phyloP scores from a whole-genome alignment of 2,329 filamentous ascomycete species.

The Monosporascus cannonballus region DNA sequence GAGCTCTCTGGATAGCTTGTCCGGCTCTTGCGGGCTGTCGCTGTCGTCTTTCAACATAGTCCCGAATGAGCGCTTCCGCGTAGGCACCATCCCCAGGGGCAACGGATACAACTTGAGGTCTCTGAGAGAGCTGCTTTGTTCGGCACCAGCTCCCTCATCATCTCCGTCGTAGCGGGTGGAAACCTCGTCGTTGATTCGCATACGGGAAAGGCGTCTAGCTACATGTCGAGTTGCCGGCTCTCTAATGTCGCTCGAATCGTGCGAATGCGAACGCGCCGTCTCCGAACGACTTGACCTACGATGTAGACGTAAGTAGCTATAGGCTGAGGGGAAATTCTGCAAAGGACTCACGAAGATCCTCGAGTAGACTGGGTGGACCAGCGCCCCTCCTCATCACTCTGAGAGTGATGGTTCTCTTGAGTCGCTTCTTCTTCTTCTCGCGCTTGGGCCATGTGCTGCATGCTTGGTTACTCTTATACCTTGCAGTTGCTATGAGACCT shows the following conservation, averaged over 20 bases:
- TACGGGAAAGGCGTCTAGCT: neutral
- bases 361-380: neutral
- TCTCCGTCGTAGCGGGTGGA: neutral
- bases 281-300: neutral
- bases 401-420: neutral
- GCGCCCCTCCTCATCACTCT: neutral
- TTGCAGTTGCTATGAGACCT: neutral
- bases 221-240: neutral
- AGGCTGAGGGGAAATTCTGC: neutral
- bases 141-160: neutral
- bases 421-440: neutral
- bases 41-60: neutral
- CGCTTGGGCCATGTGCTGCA: neutral
- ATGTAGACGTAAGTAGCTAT: neutral
- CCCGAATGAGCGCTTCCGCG: neutral
- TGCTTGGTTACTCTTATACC: neutral
- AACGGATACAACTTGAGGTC: neutral
- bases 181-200: neutral
- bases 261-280: neutral
- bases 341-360: neutral
- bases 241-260: neutral
- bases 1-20: neutral
- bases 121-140: neutral
- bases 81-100: neutral
- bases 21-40: neutral